phyloP scores from a whole-genome alignment of 225 moss, liverwort and hornwort species.

The Pleurozium schreberi region DNA sequence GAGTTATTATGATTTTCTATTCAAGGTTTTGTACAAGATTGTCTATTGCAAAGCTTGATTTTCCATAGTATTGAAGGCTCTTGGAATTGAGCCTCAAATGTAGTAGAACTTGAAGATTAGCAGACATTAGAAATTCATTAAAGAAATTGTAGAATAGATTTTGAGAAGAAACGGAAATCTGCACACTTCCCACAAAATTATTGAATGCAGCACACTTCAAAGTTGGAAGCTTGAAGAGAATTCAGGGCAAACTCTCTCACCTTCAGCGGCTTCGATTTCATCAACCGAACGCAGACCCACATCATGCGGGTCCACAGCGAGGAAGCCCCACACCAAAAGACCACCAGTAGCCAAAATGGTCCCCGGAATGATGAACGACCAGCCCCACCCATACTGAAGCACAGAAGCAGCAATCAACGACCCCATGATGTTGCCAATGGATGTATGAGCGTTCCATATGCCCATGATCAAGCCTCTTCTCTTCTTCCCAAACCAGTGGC shows the following conservation, averaged over 20 bases:
- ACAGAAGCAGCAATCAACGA: slow-evolving; percentile 57
- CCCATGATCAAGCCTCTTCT: slow-evolving; percentile 83
- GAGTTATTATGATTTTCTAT: no score
- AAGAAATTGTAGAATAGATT: no score
- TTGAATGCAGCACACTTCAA: neutral
- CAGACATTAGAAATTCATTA: no score
- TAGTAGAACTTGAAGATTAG: no score
- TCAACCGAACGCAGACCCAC: slow-evolving; percentile 35
- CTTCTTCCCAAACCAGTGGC: slow-evolving; percentile 81
- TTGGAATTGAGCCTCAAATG: no score
- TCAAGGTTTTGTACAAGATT: no score
- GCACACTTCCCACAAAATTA: neutral
- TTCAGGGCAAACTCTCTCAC: neutral
- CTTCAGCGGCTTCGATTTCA: slow-evolving; percentile 27
- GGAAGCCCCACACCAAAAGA: slow-evolving; percentile 50
- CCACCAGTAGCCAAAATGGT: slow-evolving; percentile 45
- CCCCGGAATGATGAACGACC: slow-evolving; percentile 78
- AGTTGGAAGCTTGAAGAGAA: neutral
- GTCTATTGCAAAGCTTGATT: no score
- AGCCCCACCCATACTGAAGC: slow-evolving; percentile 73
- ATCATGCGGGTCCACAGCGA: slow-evolving; percentile 63
- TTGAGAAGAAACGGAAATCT: neutral
- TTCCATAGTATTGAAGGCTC: no score
- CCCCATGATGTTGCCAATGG: slow-evolving; percentile 67
- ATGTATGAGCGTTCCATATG: slow-evolving; percentile 89